Evolutionary conservation across 495 filamentous ascomycete species (phyloP), one percentile per base, ranked within the genome.

Genomic region (Annulohypoxylon nitens): DNA sequence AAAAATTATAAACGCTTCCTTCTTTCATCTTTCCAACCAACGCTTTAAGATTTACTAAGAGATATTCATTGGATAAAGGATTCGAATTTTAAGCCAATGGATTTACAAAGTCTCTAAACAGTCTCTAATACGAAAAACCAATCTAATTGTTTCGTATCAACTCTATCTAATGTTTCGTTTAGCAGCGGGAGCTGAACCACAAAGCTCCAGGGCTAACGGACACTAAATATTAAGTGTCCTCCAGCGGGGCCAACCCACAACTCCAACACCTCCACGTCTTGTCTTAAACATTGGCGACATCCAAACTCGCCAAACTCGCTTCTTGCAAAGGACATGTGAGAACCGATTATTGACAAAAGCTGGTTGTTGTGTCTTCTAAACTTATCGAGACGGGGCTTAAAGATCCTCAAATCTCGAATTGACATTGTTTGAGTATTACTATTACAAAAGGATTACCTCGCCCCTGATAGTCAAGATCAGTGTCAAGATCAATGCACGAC

Each of bases 201-300:
- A 53, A 2, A 12, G 53, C 53, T 50, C 50, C 14, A 51, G 4
- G 16, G 53, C 53, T 60, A 67, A 67, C 54, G 33, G 43, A n/a
- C 41, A 16, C 54, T 58, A 51, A 67, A 58, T 11, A 14, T 39
- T 33, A 39, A 25, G 23, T 57, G 26, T 60, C 43, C n/a, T 50
- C 8, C 12, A 61, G 57, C 58, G 57, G 69, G 48, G 34, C 54
- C 67, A 18, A 47, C 43, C 43, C 43, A 20, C 69, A 71, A 37
- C 63, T 67, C 39, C 62, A 58, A 48, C 57, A 55, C 20, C 23
- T 37, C 57, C 36, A 39, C 0, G 11, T 9, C 36, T 10, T n/a
- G 58, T 67, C 57, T 71, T 48, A 48, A 47, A 60, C 45, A 55
- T 59, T 34, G 39, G 33, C n/a, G n/a, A 30, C 33, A 20, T 20